These are phyloP conservation scores for Umbelopsis sp. DNA, from an alignment of 192 early-diverging fungal species.

Conservation along the genomic window DNA sequence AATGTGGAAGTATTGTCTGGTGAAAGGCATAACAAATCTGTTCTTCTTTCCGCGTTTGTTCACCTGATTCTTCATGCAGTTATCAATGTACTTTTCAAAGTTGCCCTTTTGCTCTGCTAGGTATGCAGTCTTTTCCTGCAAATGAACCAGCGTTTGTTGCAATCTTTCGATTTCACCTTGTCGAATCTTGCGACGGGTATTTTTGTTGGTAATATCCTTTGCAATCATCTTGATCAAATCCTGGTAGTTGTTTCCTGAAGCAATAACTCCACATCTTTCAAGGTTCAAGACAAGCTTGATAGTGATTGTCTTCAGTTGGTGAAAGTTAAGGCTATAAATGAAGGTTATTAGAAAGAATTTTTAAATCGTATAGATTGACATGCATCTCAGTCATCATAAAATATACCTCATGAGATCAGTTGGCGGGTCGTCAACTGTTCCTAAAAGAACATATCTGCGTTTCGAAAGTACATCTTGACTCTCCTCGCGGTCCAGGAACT, in stretches of 20 bases:
- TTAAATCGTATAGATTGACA: background rate
- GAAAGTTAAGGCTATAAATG: constrained; percentile 58
- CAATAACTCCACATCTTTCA: constrained; percentile 73
- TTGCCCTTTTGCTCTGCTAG: constrained; percentile 86
- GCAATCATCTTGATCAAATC: constrained; percentile 93
- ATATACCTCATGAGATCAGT: constrained; percentile 37
- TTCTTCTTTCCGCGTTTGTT: constrained; percentile 69
- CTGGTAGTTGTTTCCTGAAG: constrained; percentile 82
- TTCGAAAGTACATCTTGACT: constrained; percentile 22
- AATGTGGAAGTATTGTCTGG: constrained; percentile 94
- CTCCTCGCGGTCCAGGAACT: constrained; percentile 26
- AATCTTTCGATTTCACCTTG: constrained; percentile 75
- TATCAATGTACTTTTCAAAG: constrained; percentile 90
- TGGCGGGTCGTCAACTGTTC: constrained; percentile 24
- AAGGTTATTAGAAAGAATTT: constrained; percentile 15
- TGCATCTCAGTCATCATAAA: background rate
- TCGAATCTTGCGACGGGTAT: constrained; percentile 76
- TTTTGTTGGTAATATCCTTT: constrained; percentile 90
- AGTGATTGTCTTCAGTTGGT: constrained; percentile 79
- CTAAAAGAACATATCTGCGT: constrained; percentile 28
- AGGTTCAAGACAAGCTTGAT: constrained; percentile 81
- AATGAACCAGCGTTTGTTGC: constrained; percentile 75
- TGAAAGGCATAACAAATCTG: constrained; percentile 81
- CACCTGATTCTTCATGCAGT: constrained; percentile 85
- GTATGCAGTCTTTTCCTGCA: constrained; percentile 84